Base-by-base conservation (phyloP, 306 rosid genomes). In the Cajanus cajan region DNA sequence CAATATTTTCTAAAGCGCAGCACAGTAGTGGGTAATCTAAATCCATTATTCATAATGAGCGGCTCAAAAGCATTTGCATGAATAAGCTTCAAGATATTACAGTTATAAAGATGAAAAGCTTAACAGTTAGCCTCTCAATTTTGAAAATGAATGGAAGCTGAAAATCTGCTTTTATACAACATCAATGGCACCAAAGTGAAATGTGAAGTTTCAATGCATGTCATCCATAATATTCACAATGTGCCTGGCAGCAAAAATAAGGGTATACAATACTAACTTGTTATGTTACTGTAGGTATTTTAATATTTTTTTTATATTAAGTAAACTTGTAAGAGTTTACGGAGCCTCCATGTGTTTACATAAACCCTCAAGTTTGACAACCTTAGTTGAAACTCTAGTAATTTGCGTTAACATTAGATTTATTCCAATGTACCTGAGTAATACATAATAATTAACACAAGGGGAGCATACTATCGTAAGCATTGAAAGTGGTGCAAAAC, bases 351-450 rank as follows among this genome's bases (percentile, higher is more conserved):
- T 28, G 31, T 28, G 1, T 28, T 1, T 28, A 3, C 3, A 28
- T 28, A 28, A 28, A 28, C 31, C 3, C 1, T 28, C 31, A 28
- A 3, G 31, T 28, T 28, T 28, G 31, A 28, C 31, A 28, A 28
- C 31, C 31, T 28, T 28, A 3, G 25, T 44, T 76, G 19, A 76
- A 71, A 76, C 39, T 71, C 15, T 4, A 19, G 33, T 39, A 71
- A 68, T 58, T 67, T 78, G 73, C 75, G 68, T 8, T 25, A 59
- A 67, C 66, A 73, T 52, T 52, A 21, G 67, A 68, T 57, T 74
- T 16, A 41, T 61, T 73, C 3, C 61, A 77, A 64, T 69, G 25
- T 33, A 68, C 51, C 66, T 50, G 81, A 73, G 61, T 37, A 34
- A 47, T 69, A 40, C 33, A 36, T 10, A 31, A 43, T 40, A 50